These are phyloP conservation scores for Paramecium biaurelia DNA, from an alignment of 73 alveolate species.

Conservation along the genomic window DNA sequence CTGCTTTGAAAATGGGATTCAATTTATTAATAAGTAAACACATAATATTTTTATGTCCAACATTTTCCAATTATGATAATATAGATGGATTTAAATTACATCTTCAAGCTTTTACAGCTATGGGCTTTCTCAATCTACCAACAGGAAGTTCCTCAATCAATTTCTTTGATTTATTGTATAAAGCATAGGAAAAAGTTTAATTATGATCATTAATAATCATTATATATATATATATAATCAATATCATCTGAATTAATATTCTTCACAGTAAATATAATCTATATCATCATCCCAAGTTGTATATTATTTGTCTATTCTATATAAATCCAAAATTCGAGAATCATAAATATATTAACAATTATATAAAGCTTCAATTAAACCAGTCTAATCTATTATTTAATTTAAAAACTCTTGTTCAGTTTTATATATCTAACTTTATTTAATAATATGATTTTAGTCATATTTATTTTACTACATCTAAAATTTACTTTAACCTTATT, in stretches of 20 bases:
- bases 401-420: not conserved
- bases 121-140: slow-evolving; percentile 46
- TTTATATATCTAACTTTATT: not conserved
- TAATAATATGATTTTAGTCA: not conserved
- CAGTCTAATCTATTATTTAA: not conserved
- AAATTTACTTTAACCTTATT: not conserved
- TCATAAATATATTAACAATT: slow-evolving; percentile 30
- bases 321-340: not conserved
- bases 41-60: slow-evolving; percentile 34
- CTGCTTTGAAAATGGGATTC: slow-evolving; percentile 39
- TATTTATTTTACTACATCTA: not conserved
- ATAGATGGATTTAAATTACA: slow-evolving; percentile 29
- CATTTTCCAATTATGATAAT: slow-evolving; percentile 24
- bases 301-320: not conserved
- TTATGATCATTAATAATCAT: not conserved
- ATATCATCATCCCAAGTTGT: slow-evolving; percentile 3
- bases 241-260: not conserved
- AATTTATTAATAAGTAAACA: slow-evolving; percentile 2
- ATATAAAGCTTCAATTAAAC: not conserved
- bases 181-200: not conserved
- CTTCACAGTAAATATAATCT: not conserved
- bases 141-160: slow-evolving; percentile 11
- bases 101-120: not conserved
- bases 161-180: slow-evolving; percentile 26
- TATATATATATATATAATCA: not conserved